phyloP scores from a whole-genome alignment of 2,329 filamentous ascomycete genomes.

The Celoporthe dispersa region DNA sequence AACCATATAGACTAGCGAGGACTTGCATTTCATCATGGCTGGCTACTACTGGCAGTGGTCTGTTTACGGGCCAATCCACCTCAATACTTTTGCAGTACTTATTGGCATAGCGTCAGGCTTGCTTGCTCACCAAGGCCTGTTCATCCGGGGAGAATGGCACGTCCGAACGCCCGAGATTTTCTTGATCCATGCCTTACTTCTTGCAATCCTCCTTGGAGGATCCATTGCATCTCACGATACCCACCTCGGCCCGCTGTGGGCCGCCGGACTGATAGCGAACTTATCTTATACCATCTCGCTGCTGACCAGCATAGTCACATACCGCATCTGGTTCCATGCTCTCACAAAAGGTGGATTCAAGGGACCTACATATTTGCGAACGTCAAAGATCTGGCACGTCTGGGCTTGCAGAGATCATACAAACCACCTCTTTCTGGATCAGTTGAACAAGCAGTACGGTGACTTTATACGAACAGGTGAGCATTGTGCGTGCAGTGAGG shows the following conservation, averaged over 20 bases:
- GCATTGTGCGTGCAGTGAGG: neutral
- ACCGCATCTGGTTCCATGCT: neutral
- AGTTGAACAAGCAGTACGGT: slow-evolving; percentile 33
- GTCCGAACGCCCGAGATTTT: neutral
- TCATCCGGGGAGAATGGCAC: neutral
- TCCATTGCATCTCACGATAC: neutral
- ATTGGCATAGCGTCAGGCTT: neutral
- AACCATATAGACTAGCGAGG: neutral
- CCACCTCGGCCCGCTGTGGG: neutral
- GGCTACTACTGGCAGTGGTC: neutral
- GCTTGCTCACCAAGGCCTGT: neutral
- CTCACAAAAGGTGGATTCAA: neutral
- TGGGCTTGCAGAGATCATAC: slow-evolving; percentile 34
- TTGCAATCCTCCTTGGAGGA: neutral
- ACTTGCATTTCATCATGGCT: neutral
- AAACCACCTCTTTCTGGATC: slow-evolving; percentile 34
- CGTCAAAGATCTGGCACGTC: slow-evolving; percentile 42
- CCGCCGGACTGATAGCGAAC: neutral
- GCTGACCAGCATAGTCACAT: neutral
- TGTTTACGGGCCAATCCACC: neutral
- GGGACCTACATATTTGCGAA: neutral
- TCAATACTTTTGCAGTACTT: neutral
- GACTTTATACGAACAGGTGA: slow-evolving; percentile 36
- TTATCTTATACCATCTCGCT: neutral
- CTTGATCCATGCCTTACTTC: neutral